Evolutionary conservation across 1,284 basidiomycete genomes (phyloP).

Genomic region (Earliella scabrosa): DNA sequence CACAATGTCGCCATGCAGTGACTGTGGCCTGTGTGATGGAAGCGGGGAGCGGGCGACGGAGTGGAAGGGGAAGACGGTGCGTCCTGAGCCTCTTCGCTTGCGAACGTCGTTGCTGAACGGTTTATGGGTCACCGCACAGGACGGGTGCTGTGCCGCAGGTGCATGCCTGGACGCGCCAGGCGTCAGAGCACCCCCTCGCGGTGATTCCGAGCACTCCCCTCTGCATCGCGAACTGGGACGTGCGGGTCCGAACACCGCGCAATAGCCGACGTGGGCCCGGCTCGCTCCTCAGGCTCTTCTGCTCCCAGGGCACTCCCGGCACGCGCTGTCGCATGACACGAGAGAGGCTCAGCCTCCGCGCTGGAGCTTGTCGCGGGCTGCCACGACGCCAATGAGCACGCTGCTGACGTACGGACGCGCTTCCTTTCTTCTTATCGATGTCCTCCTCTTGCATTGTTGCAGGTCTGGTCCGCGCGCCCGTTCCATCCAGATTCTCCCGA

Average conservation of each 20-base stretch:
- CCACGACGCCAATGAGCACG: conserved; percentile 12
- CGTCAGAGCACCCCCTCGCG: conserved; percentile 5
- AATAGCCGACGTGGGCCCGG: conserved; percentile 23
- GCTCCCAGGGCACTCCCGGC: conserved; percentile 16
- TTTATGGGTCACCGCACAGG: conserved; percentile 6
- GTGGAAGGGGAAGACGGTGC: conserved; percentile 12
- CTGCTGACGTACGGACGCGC: conserved; percentile 18
- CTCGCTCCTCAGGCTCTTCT: conserved; percentile 19
- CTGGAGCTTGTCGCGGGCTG: conserved; percentile 16
- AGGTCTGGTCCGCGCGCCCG: conserved; percentile 8
- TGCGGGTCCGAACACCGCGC: conserved; percentile 24
- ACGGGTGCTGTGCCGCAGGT: conserved; percentile 3
- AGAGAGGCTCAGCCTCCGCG: conserved; percentile 12
- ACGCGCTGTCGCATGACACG: conserved; percentile 17
- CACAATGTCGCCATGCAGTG: conserved; percentile 16
- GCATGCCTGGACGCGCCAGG: neutral
- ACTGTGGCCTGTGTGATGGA: conserved; percentile 3
- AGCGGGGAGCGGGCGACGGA: conserved; percentile 6
- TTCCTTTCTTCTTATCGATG: conserved; percentile 22
- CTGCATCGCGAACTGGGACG: conserved; percentile 7
- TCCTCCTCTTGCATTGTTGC: conserved; percentile 13
- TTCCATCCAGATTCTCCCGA: conserved; percentile 23
- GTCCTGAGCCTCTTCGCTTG: conserved; percentile 15
- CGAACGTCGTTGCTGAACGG: conserved; percentile 2
- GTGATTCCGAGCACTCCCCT: conserved; percentile 6